Evolutionary conservation across 2,329 filamentous ascomycete genomes (phyloP).

Genomic region (Nemania serpens): DNA sequence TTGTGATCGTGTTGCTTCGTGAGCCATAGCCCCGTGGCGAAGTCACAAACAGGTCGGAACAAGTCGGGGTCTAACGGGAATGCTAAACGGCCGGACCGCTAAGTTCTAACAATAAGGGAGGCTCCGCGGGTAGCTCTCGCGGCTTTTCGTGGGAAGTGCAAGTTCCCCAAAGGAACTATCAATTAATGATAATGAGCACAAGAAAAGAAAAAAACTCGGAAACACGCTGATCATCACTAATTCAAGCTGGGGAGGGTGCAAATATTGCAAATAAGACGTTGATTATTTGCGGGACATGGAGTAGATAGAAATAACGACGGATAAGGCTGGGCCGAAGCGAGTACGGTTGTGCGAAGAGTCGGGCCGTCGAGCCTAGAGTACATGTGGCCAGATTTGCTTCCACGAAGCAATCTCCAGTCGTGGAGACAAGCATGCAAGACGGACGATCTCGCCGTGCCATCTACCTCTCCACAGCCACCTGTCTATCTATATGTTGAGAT

Average conservation of each 20-base stretch:
- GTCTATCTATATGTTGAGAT: neutral
- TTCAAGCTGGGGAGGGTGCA: neutral
- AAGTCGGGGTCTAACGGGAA: conserved; percentile 14
- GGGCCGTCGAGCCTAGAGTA: conserved; percentile 23
- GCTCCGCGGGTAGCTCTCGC: conserved; percentile 2
- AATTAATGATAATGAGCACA: too few species aligned
- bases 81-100: conserved; percentile 10
- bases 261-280: neutral
- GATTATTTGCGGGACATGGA: conserved; percentile 3
- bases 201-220: too few species aligned
- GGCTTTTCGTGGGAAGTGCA: neutral
- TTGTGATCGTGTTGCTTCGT: neutral
- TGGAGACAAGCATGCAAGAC: neutral
- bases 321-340: conserved; percentile 16
- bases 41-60: conserved; percentile 11
- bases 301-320: conserved; percentile 1
- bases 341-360: conserved; percentile 12
- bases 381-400: neutral
- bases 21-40: conserved; percentile 1
- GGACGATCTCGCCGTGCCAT: conserved; percentile 15
- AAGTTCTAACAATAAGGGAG: neutral
- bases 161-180: neutral
- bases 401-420: neutral
- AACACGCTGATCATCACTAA: neutral
- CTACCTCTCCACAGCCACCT: conserved; percentile 1